phyloP scores from a whole-genome alignment of 495 filamentous ascomycete genomes.

The Aspergillus bertholletiae region DNA sequence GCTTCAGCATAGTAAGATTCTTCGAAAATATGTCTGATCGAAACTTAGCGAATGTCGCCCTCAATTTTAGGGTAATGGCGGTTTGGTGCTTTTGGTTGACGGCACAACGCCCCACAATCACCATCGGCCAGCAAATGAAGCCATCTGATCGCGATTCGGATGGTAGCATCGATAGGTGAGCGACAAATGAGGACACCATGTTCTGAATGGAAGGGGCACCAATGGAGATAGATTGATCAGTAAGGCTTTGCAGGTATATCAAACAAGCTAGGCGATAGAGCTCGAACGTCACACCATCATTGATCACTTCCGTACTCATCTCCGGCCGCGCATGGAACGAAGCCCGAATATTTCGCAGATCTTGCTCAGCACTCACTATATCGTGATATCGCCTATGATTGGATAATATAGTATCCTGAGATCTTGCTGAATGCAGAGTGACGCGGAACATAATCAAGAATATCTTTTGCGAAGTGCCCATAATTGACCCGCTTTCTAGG shows the following conservation, averaged over 20 bases:
- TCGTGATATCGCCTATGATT: too few species aligned
- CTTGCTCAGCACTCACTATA: too few species aligned
- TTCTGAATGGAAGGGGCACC: not conserved
- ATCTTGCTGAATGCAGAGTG: too few species aligned
- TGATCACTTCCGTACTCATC: not conserved
- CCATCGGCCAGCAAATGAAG: constrained; percentile 20
- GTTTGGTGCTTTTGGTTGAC: too few species aligned
- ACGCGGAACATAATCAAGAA: constrained; percentile 13
- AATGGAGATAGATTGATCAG: not conserved
- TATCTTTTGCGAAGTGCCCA: constrained; percentile 10
- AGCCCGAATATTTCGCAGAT: too few species aligned
- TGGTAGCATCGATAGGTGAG: constrained; percentile 5
- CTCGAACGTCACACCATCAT: constrained; percentile 9
- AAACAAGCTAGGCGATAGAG: constrained; percentile 14
- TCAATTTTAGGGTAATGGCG: too few species aligned
- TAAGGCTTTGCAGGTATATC: constrained; percentile 6
- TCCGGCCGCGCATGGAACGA: not conserved
- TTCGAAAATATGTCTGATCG: too few species aligned
- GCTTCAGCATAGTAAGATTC: too few species aligned
- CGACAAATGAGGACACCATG: constrained; percentile 8
- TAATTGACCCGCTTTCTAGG: constrained; percentile 2
- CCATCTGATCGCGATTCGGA: constrained; percentile 9
- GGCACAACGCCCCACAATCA: constrained; percentile 13
- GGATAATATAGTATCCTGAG: too few species aligned
- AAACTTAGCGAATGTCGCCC: too few species aligned